Conservation (phyloP, 495 filamentous ascomycete species). For the Podospora bellae-mahoneyi region DNA sequence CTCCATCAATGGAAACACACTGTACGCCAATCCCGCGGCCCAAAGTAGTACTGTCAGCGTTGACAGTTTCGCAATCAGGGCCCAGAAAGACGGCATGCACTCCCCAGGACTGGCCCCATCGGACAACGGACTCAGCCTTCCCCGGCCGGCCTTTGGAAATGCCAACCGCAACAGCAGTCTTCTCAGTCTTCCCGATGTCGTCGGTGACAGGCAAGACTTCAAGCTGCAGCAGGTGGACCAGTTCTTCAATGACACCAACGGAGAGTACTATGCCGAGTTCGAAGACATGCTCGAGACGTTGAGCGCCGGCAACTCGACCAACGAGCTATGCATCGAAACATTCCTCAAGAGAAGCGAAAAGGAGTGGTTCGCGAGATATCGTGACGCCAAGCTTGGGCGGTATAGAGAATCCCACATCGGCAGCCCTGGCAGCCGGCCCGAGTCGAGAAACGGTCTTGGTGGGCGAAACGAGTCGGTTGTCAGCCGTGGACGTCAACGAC, state of each 20-base stretch:
- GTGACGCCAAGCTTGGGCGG: constrained; percentile 55
- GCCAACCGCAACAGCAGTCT: constrained; percentile 35
- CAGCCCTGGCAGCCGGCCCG: constrained; percentile 22
- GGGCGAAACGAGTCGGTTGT: constrained; percentile 30
- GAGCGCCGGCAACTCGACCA: constrained; percentile 52
- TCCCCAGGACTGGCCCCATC: constrained; percentile 28
- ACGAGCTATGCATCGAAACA: constrained; percentile 58
- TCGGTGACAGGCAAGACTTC: constrained; percentile 60
- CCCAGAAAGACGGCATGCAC: constrained; percentile 39
- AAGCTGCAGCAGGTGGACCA: constrained; percentile 63
- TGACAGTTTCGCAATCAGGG: constrained; percentile 39
- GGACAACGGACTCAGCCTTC: constrained; percentile 28
- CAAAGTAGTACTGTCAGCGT: constrained; percentile 36
- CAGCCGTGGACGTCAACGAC: constrained; percentile 32
- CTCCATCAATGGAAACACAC: constrained; percentile 22
- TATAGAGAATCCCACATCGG: constrained; percentile 23
- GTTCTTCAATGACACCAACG: constrained; percentile 63
- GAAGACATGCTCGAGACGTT: constrained; percentile 53
- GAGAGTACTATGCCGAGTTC: constrained; percentile 55
- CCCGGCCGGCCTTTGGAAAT: constrained; percentile 28
- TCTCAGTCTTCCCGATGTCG: constrained; percentile 53
- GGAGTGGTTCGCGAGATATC: constrained; percentile 59
- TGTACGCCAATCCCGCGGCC: constrained; percentile 30
- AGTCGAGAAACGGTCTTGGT: constrained; percentile 21
- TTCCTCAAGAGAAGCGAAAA: constrained; percentile 62